phyloP scores from a whole-genome alignment of 441 rosid genomes.

The Corymbia calophylla region DNA sequence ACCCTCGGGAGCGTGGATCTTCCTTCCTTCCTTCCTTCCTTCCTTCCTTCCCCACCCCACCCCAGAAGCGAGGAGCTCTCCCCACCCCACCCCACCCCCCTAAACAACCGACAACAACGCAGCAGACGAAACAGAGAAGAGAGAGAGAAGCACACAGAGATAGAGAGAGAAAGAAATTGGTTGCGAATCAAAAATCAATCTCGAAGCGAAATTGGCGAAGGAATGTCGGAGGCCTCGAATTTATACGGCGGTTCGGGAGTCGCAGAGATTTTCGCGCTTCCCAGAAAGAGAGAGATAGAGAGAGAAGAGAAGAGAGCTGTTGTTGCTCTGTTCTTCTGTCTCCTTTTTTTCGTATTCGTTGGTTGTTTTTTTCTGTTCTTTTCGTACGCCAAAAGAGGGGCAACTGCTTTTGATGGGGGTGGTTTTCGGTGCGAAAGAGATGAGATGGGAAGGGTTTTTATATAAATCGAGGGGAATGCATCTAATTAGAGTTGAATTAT shows the following conservation, averaged over 20 bases:
- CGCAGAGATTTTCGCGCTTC: neutral
- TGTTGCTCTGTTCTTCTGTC: neutral
- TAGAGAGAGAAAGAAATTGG: neutral
- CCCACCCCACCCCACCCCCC: neutral
- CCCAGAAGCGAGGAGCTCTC: neutral
- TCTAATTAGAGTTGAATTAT: neutral
- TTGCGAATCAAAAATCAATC: neutral
- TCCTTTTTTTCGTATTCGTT: neutral
- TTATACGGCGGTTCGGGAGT: neutral
- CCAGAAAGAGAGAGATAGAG: neutral
- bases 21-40: neutral
- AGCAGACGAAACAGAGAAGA: neutral
- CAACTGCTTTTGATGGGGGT: neutral
- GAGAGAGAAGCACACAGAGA: neutral
- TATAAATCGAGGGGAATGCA: neutral
- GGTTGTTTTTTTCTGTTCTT: neutral
- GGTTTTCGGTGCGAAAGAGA: no score
- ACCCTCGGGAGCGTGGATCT: neutral
- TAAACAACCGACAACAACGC: neutral
- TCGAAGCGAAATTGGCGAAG: neutral
- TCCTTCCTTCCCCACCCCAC: neutral
- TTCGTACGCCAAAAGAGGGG: neutral
- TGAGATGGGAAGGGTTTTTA: no score
- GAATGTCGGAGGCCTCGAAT: neutral
- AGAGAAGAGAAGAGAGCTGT: neutral